Evolutionary conservation across 1,284 basidiomycete species (phyloP), one percentile per base, ranked within the genome.

Genomic region (Mycosarcoma maydis): DNA sequence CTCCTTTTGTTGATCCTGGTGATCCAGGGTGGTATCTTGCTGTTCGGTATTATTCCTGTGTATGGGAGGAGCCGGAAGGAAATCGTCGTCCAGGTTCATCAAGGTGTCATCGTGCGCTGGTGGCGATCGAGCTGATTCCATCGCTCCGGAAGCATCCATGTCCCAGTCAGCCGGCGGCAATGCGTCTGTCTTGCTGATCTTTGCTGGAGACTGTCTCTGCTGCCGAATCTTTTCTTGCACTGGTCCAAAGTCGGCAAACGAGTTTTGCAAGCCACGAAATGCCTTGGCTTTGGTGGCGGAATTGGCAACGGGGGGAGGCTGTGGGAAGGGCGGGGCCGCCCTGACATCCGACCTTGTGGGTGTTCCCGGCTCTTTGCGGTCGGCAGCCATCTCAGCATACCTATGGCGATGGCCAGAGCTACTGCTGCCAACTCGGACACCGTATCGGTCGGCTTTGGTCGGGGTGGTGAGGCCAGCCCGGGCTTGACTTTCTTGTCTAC

Each of bases 401-500:
- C 59, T 26, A 6, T 51, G 59, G 8, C 66, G 49, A 32, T 26
- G 32, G 13, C 59, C 66, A 16, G 66, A 62, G 23, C 66, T 69
- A 16, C 51, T 54, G 24, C 59, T 69, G 23, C 47, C 46, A 11
- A 48, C 48, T 17, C 52, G 38, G 17, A 47, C 17, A 2, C 56
- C 56, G 29, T 30, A 55, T 7, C 48, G 38, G 37, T 54, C 51
- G 23, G 52, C 33, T 26, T 66, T 71, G 11, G 68, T 66, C 8
- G 68, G 68, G 4, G 68, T 66, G 14, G 68, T 66, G 26, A 71
- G 57, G 3, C 68, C 62, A 9, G 61, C 68, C 40, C 57, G 36
- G 40, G 61, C 62, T 27, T 71, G 68, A 27, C 43, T 58, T n/a
- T 71, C 57, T 19, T 61, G 49, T 9, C 61, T 50, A 14, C 68